Percentiles rank a stretch among this genome's conserved stretches.
phyloP scores from a whole-genome alignment of 768 basidiomycete species.

The Boletus rufocinnamomeus region DNA sequence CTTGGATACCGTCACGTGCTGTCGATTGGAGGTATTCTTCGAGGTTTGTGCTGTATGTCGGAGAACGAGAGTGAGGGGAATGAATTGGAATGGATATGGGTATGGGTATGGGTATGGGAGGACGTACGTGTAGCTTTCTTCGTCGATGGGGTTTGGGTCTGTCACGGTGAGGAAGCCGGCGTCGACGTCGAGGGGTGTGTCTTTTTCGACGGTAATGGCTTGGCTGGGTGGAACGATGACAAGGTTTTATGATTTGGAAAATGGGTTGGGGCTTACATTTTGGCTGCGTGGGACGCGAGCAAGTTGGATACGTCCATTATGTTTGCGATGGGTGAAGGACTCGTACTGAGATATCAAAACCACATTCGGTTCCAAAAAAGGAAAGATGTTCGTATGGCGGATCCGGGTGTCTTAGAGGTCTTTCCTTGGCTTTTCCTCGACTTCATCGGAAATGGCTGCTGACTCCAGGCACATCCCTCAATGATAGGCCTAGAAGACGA shows the following conservation, averaged over 20 bases:
- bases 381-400: neutral
- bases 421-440: neutral
- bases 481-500: neutral
- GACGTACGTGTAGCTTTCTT: constrained; percentile 79
- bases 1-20: constrained; percentile 81
- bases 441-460: neutral
- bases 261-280: constrained; percentile 52
- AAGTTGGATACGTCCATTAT: constrained; percentile 43
- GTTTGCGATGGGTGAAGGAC: neutral
- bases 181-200: constrained; percentile 79
- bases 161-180: constrained; percentile 81
- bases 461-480: neutral
- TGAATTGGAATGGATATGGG: neutral
- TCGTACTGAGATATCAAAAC: neutral
- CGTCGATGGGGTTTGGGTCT: constrained; percentile 85
- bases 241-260: neutral
- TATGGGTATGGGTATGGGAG: too few relatives aligned
- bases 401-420: neutral
- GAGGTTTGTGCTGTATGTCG: constrained; percentile 58
- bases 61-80: neutral
- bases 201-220: constrained; percentile 72
- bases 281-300: constrained; percentile 70
- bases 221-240: constrained; percentile 44
- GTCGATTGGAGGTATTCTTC: constrained; percentile 80
- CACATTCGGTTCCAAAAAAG: constrained; percentile 4